Conservation (phyloP, 176 grass and related monocot species). For the Zoysia pacifica region DNA sequence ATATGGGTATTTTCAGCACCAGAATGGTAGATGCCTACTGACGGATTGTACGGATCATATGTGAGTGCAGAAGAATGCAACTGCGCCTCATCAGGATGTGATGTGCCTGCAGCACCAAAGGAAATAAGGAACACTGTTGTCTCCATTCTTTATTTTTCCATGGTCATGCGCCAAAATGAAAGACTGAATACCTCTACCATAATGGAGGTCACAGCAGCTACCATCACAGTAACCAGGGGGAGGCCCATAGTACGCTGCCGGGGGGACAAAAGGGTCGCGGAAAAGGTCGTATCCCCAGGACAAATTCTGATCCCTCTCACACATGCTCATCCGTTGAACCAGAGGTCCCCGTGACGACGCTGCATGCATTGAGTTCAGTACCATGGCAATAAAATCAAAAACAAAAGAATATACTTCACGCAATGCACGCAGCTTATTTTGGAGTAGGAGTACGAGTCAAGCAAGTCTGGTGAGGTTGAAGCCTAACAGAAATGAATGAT, state of each 20-base stretch:
- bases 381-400: conserved; percentile 1
- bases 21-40: conserved; percentile 70
- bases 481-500: conserved; percentile 29
- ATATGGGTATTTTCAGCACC: conserved; percentile 56
- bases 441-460: conserved; percentile 8
- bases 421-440: neutral
- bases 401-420: neutral
- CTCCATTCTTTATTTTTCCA: neutral
- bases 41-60: conserved; percentile 67
- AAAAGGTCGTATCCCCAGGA: conserved; percentile 79
- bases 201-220: conserved; percentile 56
- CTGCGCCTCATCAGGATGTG: conserved; percentile 67
- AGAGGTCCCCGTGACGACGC: conserved; percentile 33
- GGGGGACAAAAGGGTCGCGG: conserved; percentile 56
- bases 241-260: conserved; percentile 51
- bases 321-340: conserved; percentile 63
- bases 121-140: conserved; percentile 26
- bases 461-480: conserved; percentile 22
- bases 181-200: conserved; percentile 62
- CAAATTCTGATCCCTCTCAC: conserved; percentile 68
- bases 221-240: conserved; percentile 50
- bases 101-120: conserved; percentile 64
- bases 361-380: conserved; percentile 37
- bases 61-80: conserved; percentile 60
- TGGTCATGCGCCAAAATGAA: conserved; percentile 23